Evolutionary conservation across 177 flowering plant species (phyloP), one percentile per base, ranked within the genome.

Genomic region (Vitis hybrid): DNA sequence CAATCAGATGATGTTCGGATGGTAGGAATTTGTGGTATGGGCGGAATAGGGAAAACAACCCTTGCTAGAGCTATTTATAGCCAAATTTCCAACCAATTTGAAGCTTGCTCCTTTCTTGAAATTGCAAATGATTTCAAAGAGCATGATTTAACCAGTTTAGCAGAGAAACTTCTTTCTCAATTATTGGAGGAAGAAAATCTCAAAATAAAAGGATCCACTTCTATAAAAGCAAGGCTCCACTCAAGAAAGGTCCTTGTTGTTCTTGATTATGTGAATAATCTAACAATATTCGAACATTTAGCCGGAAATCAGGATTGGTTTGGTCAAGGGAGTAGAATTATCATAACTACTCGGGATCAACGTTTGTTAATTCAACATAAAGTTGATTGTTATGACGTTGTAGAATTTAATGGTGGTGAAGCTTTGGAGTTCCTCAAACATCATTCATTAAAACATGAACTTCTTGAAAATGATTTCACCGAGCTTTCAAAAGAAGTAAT

Each of bases 21-120:
- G 10, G 21, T 76, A 4, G 75, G 67, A 10, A 54, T 76, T 13
- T 62, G 55, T n/a, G 79, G 75, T 2, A 71, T 76, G 54, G 72
- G 79, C 11, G 79, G 79, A 11, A 65, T 71, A 3, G 71, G 71
- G 13, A 76, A 63, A 59, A 67, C 67, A 3, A 73, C 76, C 9
- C 23, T 67, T 51, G 71, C 71, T 48, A 52, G 61, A 9, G 57
- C 50, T 34, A 17, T 71, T 4, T 71, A 34, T 52, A 67, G 58
- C 10, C 45, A 10, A 8, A 3, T 71, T 30, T 13, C 50, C 14
- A 0, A 17, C 6, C 7, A 19, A 11, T 75, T 75, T 34, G 34
- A 60, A 52, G 67, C 49, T 11, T 2, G 55, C 10, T 17, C 48
- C 18, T 66, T 67, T 56, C 50, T 71, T 12, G 15, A 17, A 50